phyloP scores from a whole-genome alignment of 345 rosid genomes.

The Litchi chinensis region DNA sequence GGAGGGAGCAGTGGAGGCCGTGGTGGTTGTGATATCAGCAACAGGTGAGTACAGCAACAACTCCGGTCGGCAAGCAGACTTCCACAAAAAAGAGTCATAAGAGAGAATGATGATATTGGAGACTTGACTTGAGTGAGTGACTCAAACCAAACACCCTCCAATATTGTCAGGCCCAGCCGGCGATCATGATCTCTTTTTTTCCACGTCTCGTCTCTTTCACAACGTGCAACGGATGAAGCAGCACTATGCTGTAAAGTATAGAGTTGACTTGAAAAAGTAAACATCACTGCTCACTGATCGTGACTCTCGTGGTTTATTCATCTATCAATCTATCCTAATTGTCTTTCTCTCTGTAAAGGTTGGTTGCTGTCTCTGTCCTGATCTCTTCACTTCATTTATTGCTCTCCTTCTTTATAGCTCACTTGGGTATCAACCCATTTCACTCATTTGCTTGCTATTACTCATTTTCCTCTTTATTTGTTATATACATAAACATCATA shows the following conservation, averaged over 20 bases:
- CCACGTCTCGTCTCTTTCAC: conserved; percentile 31
- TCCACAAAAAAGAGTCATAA: not conserved
- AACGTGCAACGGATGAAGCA: not conserved
- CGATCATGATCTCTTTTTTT: conserved; percentile 31
- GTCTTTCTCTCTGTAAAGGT: conserved; percentile 8
- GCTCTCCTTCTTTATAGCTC: conserved; percentile 6
- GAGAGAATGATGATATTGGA: conserved; percentile 11
- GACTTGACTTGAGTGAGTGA: not conserved
- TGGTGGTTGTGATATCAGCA: not conserved
- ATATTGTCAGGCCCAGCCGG: conserved; percentile 34
- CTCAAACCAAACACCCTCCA: conserved; percentile 4
- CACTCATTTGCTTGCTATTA: not conserved
- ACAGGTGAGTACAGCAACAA: not conserved
- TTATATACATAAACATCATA: too few relatives aligned
- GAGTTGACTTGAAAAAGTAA: conserved; percentile 22
- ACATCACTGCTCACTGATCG: conserved; percentile 20
- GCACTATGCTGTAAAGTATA: conserved; percentile 18
- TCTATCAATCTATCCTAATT: conserved; percentile 33
- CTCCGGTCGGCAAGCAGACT: not conserved
- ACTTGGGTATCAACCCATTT: conserved; percentile 1
- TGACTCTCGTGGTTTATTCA: conserved; percentile 32
- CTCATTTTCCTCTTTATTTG: conserved; percentile 9
- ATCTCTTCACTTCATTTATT: not conserved
- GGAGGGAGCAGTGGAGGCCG: not conserved
- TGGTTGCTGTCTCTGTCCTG: conserved; percentile 18